Evolutionary conservation across 768 basidiomycete genomes (phyloP).

Genomic region (Leccinum subtestaceum): DNA sequence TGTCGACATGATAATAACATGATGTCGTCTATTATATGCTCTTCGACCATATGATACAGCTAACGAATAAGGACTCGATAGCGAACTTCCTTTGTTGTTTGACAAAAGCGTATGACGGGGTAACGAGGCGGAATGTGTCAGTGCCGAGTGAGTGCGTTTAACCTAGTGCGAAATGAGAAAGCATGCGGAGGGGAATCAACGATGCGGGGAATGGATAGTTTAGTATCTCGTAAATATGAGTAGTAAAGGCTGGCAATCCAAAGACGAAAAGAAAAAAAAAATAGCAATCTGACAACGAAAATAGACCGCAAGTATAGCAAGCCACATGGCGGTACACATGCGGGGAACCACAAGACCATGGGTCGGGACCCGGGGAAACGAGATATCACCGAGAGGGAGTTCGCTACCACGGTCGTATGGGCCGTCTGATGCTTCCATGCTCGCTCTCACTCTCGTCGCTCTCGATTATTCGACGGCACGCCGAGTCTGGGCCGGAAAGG

Average conservation of each 20-base stretch:
- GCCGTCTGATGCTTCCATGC: conserved; percentile 29
- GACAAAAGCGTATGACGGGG: background rate
- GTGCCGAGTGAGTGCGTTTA: conserved; percentile 2
- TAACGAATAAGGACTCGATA: conserved; percentile 1
- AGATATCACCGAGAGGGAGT: background rate
- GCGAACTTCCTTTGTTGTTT: conserved; percentile 5
- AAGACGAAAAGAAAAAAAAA: background rate
- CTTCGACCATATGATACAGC: conserved; percentile 14
- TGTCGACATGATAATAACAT: background rate
- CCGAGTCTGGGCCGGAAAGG: conserved; percentile 25
- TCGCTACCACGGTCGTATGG: conserved; percentile 47
- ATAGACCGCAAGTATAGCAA: background rate
- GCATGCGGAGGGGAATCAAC: conserved; percentile 18
- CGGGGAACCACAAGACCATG: background rate
- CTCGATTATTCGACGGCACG: conserved; percentile 26
- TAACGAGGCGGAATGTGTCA: background rate
- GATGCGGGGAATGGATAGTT: conserved; percentile 16
- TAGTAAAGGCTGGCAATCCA: conserved; percentile 11
- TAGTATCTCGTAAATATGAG: conserved; percentile 4
- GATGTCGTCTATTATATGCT: conserved; percentile 19
- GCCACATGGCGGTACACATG: conserved; percentile 1
- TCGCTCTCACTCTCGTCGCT: conserved; percentile 40
- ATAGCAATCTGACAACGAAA: background rate
- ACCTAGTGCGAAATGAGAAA: conserved; percentile 10
- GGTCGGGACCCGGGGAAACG: background rate